Evolutionary conservation across 495 filamentous ascomycete genomes (phyloP), one percentile per base, ranked within the genome.

Genomic region (Neurospora hispaniola): DNA sequence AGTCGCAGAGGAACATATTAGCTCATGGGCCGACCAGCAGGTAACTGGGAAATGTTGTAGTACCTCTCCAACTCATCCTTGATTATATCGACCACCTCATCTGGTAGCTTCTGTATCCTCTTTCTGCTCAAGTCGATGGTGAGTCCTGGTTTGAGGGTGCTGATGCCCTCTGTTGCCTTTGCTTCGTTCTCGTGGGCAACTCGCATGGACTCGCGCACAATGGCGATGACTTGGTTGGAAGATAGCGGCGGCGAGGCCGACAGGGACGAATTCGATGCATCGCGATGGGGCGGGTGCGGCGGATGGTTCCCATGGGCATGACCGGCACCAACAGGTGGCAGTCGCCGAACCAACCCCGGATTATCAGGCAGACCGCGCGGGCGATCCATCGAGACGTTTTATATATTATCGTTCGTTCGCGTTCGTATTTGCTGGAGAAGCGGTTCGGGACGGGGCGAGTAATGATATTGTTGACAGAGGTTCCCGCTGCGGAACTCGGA

Each of bases 41-140:
- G 12, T 14, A 68, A 46, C 41, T 42, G 16, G 5, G 59, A 44
- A 40, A 35, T 46, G 70, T 35, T 18, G 20, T 74, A 79, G 54
- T 73, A 97, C 95, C 95, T 86, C 84, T 97, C 94, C 69, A 98
- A 88, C 79, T 97, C 93, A 80, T 95, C 89, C 82, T 94, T 96
- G 71, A 99, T 94, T 75, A 97, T 89, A 79, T 96, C 93, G 42
- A 98, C 90, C 71, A 97, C 93, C 74, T 95, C 92, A 59, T 94
- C 92, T 1, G 95, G 94, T 76, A 99, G 88, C 73, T 84, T 88
- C 68, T 87, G 86, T 48, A 99, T 94, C 75, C 90, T 89, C 73
- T 90, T 92, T 80, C 94, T 90, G 74, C 92, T 93, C 78, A 99
- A 83, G 80, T 97, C 93, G 77, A 99, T 90, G 16, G 94, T 97